phyloP scores from a whole-genome alignment of 2,329 filamentous ascomycete genomes.

The Mollisia scopiformis region DNA sequence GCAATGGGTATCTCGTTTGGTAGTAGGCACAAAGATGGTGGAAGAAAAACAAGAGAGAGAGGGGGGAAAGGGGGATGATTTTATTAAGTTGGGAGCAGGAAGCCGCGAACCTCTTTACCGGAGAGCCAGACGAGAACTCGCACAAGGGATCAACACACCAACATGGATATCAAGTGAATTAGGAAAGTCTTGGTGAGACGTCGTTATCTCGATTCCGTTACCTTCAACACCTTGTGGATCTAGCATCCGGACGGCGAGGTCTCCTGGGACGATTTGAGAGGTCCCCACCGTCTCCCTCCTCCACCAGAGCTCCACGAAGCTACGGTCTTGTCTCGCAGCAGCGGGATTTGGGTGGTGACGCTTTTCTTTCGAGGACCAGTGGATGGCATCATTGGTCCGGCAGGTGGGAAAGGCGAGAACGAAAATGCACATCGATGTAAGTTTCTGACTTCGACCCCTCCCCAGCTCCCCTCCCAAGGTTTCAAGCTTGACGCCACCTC shows the following conservation, averaged over 20 bases:
- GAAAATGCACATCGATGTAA: not conserved
- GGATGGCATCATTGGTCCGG: not conserved
- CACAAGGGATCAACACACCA: not conserved
- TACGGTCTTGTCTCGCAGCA: slow-evolving; percentile 1
- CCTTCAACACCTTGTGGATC: not conserved
- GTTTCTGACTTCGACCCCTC: not conserved
- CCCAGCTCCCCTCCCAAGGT: too few species aligned
- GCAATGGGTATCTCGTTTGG: not conserved
- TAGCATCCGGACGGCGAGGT: not conserved
- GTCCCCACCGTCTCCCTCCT: not conserved
- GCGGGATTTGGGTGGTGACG: not conserved
- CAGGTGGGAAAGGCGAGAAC: not conserved
- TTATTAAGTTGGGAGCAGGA: not conserved
- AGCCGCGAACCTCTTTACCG: not conserved
- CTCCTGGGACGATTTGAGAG: not conserved
- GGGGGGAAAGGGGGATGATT: not conserved
- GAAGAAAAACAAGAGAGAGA: not conserved
- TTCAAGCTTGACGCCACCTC: not conserved
- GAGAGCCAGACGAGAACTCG: not conserved
- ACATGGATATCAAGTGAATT: not conserved
- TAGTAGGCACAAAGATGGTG: not conserved
- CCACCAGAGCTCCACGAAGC: not conserved
- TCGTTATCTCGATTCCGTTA: not conserved
- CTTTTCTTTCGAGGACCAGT: not conserved
- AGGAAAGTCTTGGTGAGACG: not conserved